phyloP scores from a whole-genome alignment of 371 early-diverging fungal species.

The Smittium mucronatum region DNA sequence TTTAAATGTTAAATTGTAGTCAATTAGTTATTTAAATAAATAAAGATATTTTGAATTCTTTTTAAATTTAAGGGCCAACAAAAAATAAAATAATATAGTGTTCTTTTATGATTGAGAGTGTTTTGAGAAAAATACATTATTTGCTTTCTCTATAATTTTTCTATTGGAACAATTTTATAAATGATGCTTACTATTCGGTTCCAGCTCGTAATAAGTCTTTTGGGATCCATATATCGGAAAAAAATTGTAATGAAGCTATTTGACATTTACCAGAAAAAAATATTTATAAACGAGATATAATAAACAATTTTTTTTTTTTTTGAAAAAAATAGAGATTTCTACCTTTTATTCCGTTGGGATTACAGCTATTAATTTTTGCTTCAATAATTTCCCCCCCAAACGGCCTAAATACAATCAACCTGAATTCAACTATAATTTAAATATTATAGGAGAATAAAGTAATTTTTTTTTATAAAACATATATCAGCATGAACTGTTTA shows the following conservation, averaged over 20 bases:
- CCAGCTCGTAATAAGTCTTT: constrained; percentile 44
- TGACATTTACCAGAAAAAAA: neutral
- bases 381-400: constrained; percentile 74
- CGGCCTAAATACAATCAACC: constrained; percentile 81
- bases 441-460: too few species aligned
- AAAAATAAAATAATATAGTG: too few species aligned
- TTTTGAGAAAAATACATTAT: too few species aligned
- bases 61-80: too few species aligned
- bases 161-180: too few species aligned
- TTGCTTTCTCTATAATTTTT: too few species aligned
- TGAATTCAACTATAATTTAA: constrained; percentile 53
- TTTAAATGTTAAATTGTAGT: too few species aligned
- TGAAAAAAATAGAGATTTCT: neutral
- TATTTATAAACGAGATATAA: neutral
- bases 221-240: constrained; percentile 82
- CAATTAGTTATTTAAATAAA: too few species aligned
- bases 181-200: constrained; percentile 41
- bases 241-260: constrained; percentile 72
- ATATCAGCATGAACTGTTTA: too few species aligned
- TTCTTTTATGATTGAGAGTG: too few species aligned
- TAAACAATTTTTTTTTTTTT: neutral
- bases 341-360: constrained; percentile 23
- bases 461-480: too few species aligned
- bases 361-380: constrained; percentile 62
- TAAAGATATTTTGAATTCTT: too few species aligned